A percentile compares a stretch with the other conserved stretches of the same genome.
Conservation (phyloP, 2,329 filamentous ascomycete species). For the Thielaviopsis musarum region DNA sequence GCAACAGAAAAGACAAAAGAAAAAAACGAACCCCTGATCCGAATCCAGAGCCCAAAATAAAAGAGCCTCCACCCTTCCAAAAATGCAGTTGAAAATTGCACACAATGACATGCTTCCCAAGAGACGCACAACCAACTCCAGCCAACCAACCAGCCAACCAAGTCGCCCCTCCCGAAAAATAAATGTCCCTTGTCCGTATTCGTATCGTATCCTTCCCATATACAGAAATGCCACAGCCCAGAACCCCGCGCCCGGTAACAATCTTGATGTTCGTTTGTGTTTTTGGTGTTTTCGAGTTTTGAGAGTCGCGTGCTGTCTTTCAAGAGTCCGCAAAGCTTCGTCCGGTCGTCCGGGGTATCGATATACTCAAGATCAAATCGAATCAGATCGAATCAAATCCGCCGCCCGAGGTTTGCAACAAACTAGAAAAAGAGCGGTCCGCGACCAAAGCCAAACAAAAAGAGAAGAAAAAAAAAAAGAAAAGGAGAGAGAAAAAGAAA, state of each 20-base stretch:
- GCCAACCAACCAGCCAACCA: not conserved
- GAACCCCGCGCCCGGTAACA: not conserved
- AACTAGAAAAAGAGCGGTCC: too few species aligned
- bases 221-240: slow-evolving; percentile 8
- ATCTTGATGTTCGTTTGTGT: not conserved
- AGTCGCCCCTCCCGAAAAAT: not conserved
- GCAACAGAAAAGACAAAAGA: slow-evolving; percentile 4
- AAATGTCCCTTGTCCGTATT: slow-evolving; percentile 6
- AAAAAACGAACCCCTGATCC: not conserved
- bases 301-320: not conserved
- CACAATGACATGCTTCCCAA: slow-evolving; percentile 9
- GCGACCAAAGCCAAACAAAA: too few species aligned
- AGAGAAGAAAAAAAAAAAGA: too few species aligned
- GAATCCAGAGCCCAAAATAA: slow-evolving; percentile 9
- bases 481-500: too few species aligned
- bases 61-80: not conserved
- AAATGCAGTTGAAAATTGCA: slow-evolving; percentile 6
- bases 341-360: too few species aligned
- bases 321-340: too few species aligned
- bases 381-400: too few species aligned
- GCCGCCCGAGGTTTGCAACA: too few species aligned
- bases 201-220: slow-evolving; percentile 2
- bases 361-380: too few species aligned
- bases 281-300: not conserved
- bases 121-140: slow-evolving; percentile 6